Conservation (phyloP, 106 monocot genomes). For the Phalaenopsis aphrodite region DNA sequence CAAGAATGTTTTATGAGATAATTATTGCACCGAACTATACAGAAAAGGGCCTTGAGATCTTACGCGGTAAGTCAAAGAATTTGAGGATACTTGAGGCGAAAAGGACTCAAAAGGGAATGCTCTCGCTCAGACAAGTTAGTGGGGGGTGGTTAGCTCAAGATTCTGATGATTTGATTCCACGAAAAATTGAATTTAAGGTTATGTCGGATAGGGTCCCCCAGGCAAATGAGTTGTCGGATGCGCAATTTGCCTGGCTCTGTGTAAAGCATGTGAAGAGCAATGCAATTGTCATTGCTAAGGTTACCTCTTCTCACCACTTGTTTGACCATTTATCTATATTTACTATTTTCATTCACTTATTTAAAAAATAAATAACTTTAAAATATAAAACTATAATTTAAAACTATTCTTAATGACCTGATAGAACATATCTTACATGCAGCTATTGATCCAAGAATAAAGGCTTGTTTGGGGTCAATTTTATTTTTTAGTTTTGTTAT, state of each 20-base stretch:
- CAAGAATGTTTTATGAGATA: constrained; percentile 97
- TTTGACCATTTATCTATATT: background rate
- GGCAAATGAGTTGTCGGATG: constrained; percentile 54
- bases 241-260: constrained; percentile 92
- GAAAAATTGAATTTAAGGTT: constrained; percentile 61
- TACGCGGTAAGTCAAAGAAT: constrained; percentile 87
- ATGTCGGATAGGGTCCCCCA: constrained; percentile 48
- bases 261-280: constrained; percentile 99
- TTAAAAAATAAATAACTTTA: no score
- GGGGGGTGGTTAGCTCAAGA: constrained; percentile 94
- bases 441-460: no score
- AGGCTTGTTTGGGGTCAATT: no score
- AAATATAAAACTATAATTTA: background rate
- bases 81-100: constrained; percentile 89
- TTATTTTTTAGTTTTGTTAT: no score
- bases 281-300: constrained; percentile 97
- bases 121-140: constrained; percentile 85
- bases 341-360: no score
- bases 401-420: background rate
- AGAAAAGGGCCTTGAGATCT: constrained; percentile 79
- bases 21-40: constrained; percentile 87
- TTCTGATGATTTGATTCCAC: constrained; percentile 71
- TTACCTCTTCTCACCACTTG: constrained; percentile 15
- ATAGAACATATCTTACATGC: no score
- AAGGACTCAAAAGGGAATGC: constrained; percentile 66